phyloP scores from a whole-genome alignment of 2,329 filamentous ascomycete genomes.

The Graphiopsis chlorocephala region DNA sequence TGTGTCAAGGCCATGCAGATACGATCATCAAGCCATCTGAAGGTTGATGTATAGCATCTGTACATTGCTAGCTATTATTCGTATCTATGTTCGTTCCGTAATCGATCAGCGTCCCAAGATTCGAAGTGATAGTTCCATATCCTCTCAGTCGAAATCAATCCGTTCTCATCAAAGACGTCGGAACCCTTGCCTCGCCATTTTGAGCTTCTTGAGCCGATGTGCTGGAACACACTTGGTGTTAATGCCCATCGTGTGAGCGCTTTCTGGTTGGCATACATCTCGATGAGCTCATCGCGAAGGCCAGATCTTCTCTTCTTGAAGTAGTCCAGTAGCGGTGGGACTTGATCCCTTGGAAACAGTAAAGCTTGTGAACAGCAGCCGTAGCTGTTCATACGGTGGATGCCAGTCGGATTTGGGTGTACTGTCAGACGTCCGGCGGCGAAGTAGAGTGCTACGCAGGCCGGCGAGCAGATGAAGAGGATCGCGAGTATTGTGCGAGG shows the following conservation, averaged over 20 bases:
- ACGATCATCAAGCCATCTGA: not conserved
- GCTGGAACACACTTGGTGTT: constrained; percentile 1
- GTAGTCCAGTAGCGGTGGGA: not conserved
- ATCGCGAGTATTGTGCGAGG: not conserved
- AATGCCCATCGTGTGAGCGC: not conserved
- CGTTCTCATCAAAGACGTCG: not conserved
- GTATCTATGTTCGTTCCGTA: not conserved
- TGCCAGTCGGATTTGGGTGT: not conserved
- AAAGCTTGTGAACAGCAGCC: constrained; percentile 5
- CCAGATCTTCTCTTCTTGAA: not conserved
- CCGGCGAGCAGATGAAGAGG: constrained; percentile 2
- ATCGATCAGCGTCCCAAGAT: not conserved
- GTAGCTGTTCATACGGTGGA: constrained; percentile 2
- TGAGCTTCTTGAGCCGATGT: not conserved
- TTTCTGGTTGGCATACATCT: not conserved
- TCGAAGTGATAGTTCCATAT: not conserved
- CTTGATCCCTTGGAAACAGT: not conserved
- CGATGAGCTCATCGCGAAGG: not conserved
- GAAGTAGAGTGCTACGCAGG: not conserved
- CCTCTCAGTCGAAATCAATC: not conserved
- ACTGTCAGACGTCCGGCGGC: constrained; percentile 5
- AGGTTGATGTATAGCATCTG: not conserved
- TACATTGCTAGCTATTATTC: not conserved
- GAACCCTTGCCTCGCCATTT: not conserved
- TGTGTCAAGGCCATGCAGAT: not conserved